Percentiles rank a stretch among this genome's conserved stretches.
Conservation (phyloP, 495 filamentous ascomycete genomes). For the Xylaria curta region DNA sequence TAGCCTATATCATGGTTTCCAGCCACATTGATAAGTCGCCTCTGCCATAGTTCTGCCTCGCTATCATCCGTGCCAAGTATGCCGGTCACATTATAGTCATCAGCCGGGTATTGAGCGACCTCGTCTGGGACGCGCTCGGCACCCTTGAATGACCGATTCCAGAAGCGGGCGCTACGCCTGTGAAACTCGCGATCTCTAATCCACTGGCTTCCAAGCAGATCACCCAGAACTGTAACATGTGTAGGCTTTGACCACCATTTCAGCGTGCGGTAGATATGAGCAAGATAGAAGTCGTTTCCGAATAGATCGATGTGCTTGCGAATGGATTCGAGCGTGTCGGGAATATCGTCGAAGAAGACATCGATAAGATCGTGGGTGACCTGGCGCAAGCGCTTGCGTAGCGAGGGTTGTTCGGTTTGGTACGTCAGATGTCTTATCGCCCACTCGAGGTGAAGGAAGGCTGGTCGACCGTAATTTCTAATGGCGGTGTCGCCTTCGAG, state of each 20-base stretch:
- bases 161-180: slow-evolving; percentile 73
- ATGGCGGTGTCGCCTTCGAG: slow-evolving; percentile 92
- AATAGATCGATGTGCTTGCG: slow-evolving; percentile 85
- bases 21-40: slow-evolving; percentile 82
- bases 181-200: slow-evolving; percentile 84
- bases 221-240: slow-evolving; percentile 87
- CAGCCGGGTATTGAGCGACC: slow-evolving; percentile 54
- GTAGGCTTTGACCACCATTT: slow-evolving; percentile 82
- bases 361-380: slow-evolving; percentile 60
- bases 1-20: slow-evolving; percentile 98
- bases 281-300: slow-evolving; percentile 94
- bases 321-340: slow-evolving; percentile 61
- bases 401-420: slow-evolving; percentile 48
- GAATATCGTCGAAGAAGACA: slow-evolving; percentile 67
- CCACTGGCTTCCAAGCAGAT: slow-evolving; percentile 97
- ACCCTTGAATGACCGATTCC: slow-evolving; percentile 78
- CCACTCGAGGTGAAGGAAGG: slow-evolving; percentile 63
- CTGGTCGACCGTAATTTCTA: slow-evolving; percentile 62
- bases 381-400: slow-evolving; percentile 54
- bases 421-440: slow-evolving; percentile 59
- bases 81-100: slow-evolving; percentile 58
- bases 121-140: slow-evolving; percentile 71
- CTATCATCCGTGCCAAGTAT: slow-evolving; percentile 49
- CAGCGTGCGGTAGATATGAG: slow-evolving; percentile 88
- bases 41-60: slow-evolving; percentile 67